Base-by-base conservation (phyloP, 2,329 filamentous ascomycete genomes). In the Talaromyces amestolkiae region DNA sequence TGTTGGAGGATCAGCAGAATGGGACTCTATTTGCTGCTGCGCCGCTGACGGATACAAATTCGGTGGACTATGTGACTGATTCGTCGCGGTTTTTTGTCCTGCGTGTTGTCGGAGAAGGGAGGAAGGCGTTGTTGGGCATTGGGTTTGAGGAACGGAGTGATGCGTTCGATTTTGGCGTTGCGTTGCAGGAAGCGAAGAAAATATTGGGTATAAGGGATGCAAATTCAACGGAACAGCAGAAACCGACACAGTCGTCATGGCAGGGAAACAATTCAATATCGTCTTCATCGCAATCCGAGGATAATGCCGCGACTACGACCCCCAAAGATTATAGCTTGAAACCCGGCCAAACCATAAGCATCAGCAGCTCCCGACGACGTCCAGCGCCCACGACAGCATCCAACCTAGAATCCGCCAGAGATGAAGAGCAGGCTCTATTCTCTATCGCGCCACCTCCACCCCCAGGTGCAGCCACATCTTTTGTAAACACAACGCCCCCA, bases 71-170 rank as follows among this genome's bases (percentile, higher is more conserved):
- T 70, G 91, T 91, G 22, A 81, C 91, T 24, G 92, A 96, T 76
- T 91, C 88, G 73, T 89, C 86, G 67, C 86, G 92, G 39, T 96
- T 96, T 83, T 96, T 96, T 74, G 92, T 92, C 6, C 76, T 96
- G 41, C 84, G 90, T 15, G 92, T 96, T 1, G 87, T 91, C 66
- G 91, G 93, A 68, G 89, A 88, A 41, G 89, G 91, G 1, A 84
- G 89, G 70, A 93, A 92, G 76, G 92, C 93, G 11, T 86, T 91
- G 54, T 79, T 97, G 66, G 92, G 93, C 10, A 87, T 96, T 69
- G 93, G 92, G 10, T 96, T 96, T 74, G 92, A 96, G 81, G 92
- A 96, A 77, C 83, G 93, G 59, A 88, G 87, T 72, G 91, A 94
- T 71, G 91, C 93, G 1, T 94, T 96, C 71, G 92, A 97, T 75